phyloP scores from a whole-genome alignment of 805 yeast genomes.

The Wickerhamomyces sydowiorum region DNA sequence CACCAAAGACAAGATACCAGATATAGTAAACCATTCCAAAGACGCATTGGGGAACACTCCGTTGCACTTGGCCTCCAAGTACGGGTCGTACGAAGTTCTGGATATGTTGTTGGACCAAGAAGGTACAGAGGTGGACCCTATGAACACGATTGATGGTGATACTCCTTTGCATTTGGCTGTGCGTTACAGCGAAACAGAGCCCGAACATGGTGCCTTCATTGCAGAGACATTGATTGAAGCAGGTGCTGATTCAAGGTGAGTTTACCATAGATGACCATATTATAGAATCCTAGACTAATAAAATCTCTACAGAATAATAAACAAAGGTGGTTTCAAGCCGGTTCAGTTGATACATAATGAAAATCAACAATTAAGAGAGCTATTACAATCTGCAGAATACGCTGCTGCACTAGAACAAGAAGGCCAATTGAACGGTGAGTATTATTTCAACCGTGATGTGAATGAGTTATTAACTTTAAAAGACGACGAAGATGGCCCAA shows the following conservation, averaged over 20 bases:
- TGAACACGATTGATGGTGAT: conserved; percentile 64
- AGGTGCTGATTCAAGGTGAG: conserved; percentile 69
- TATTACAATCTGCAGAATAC: conserved; percentile 78
- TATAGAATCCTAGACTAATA: background rate
- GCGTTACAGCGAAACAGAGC: conserved; percentile 67
- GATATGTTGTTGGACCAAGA: conserved; percentile 80
- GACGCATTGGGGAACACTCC: conserved; percentile 80
- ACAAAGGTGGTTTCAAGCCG: conserved; percentile 66
- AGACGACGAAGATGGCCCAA: conserved; percentile 27
- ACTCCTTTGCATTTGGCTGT: conserved; percentile 90
- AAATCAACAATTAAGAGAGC: conserved; percentile 50
- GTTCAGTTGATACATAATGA: conserved; percentile 56
- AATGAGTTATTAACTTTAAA: conserved; percentile 14
- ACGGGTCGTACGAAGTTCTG: conserved; percentile 83
- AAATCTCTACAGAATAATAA: conserved; percentile 32
- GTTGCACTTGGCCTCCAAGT: conserved; percentile 72
- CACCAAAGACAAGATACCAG: conserved; percentile 27
- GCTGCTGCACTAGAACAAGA: conserved; percentile 40
- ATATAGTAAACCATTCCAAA: conserved; percentile 59
- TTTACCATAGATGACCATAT: conserved; percentile 1
- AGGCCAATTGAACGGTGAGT: conserved; percentile 30
- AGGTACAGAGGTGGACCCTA: conserved; percentile 86
- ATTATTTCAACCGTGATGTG: conserved; percentile 2
- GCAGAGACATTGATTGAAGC: conserved; percentile 83
- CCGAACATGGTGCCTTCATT: conserved; percentile 77